These are phyloP conservation scores for Eurotiales sp. DNA, from an alignment of 2,329 filamentous ascomycete genomes.

Conservation along the genomic window DNA sequence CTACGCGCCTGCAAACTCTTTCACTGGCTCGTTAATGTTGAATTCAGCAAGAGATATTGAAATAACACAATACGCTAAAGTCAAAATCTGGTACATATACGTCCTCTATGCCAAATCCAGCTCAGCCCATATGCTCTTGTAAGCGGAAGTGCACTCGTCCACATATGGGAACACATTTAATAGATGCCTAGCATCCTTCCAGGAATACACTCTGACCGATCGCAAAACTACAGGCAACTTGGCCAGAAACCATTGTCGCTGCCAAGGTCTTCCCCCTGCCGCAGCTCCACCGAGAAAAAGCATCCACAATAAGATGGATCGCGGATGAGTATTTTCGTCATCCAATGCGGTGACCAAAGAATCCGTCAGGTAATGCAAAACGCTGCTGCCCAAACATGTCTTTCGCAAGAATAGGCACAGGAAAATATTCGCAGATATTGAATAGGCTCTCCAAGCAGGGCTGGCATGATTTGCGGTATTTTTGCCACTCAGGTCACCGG, in stretches of 20 bases:
- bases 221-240: not conserved
- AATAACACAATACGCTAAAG: too few relatives aligned
- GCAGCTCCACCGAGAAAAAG: not conserved
- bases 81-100: too few relatives aligned
- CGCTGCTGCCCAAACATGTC: not conserved
- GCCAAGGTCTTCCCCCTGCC: not conserved
- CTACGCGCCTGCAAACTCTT: too few relatives aligned
- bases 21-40: too few relatives aligned
- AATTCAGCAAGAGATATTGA: too few relatives aligned
- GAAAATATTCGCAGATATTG: slow-evolving; percentile 1
- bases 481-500: not conserved
- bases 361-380: not conserved
- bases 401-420: not conserved
- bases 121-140: not conserved
- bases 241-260: not conserved
- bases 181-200: not conserved
- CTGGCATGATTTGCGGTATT: not conserved
- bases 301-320: not conserved
- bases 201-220: not conserved
- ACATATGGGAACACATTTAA: not conserved
- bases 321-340: not conserved
- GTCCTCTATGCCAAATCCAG: not conserved
- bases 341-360: not conserved
- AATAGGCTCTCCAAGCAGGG: not conserved
- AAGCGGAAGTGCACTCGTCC: not conserved